These are phyloP conservation scores for Euphorbia tirucalli DNA, from an alignment of 345 rosid genomes.

Conservation along the genomic window DNA sequence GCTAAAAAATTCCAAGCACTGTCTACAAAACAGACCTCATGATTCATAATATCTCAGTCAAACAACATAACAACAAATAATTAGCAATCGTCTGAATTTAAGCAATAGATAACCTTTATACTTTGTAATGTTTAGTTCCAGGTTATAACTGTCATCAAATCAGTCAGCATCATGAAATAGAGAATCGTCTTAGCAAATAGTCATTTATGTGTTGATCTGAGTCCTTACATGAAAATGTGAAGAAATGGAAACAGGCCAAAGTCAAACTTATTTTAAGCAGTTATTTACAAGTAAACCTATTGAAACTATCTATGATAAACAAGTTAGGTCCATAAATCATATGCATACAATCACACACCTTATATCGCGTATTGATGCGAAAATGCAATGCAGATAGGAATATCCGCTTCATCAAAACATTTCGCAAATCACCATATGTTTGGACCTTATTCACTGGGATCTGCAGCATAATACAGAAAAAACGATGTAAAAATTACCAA, in stretches of 20 bases:
- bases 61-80: background rate
- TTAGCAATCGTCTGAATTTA: background rate
- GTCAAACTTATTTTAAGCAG: background rate
- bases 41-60: background rate
- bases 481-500: background rate
- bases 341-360: constrained; percentile 44
- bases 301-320: background rate
- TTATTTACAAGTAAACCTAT: background rate
- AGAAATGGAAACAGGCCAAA: background rate
- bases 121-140: background rate
- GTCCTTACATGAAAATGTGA: background rate
- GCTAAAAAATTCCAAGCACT: background rate
- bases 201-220: background rate
- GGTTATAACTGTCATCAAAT: background rate
- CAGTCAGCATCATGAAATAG: background rate
- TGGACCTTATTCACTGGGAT: constrained; percentile 87
- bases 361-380: constrained; percentile 94
- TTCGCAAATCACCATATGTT: constrained; percentile 87
- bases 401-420: constrained; percentile 97
- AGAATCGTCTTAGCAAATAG: constrained; percentile 1
- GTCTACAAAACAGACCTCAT: too few species aligned
- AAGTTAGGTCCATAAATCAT: constrained; percentile 1
- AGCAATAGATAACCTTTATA: background rate
- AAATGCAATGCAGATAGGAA: constrained; percentile 97
- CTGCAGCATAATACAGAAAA: constrained; percentile 43